phyloP scores from a whole-genome alignment of 495 filamentous ascomycete species.

The Xylaria acuta region DNA sequence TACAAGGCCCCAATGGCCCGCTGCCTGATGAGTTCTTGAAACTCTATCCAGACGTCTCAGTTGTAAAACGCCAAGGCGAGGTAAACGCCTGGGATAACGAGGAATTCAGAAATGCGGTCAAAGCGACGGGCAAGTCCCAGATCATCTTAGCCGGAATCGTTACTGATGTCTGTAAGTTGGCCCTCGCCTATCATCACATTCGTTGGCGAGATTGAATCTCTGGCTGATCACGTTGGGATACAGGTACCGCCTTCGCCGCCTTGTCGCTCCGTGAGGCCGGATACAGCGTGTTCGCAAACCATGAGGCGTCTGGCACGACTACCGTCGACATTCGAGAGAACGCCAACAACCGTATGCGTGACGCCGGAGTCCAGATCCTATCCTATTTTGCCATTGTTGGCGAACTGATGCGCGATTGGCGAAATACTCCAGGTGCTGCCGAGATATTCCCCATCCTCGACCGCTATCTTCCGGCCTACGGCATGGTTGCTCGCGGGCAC shows the following conservation, averaged over 20 bases:
- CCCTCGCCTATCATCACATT: slow-evolving; percentile 14
- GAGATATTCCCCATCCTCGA: slow-evolving; percentile 72
- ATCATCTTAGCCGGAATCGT: slow-evolving; percentile 76
- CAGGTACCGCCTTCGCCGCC: slow-evolving; percentile 72
- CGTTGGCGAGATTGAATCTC: not conserved
- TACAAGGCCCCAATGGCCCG: slow-evolving; percentile 68
- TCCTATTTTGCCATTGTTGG: slow-evolving; percentile 70
- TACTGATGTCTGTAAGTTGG: slow-evolving; percentile 72
- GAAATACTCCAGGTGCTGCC: slow-evolving; percentile 66
- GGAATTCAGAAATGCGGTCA: slow-evolving; percentile 71
- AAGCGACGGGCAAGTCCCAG: slow-evolving; percentile 69
- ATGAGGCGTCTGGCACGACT: slow-evolving; percentile 67
- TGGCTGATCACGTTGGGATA: not conserved
- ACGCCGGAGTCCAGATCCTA: slow-evolving; percentile 69
- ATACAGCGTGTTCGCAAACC: slow-evolving; percentile 79
- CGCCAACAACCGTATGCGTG: slow-evolving; percentile 69
- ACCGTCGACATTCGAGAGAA: slow-evolving; percentile 51
- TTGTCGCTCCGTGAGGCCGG: slow-evolving; percentile 73
- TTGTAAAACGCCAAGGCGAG: slow-evolving; percentile 74
- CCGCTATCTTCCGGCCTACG: slow-evolving; percentile 56
- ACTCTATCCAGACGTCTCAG: slow-evolving; percentile 70
- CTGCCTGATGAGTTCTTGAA: slow-evolving; percentile 72
- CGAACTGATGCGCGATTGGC: slow-evolving; percentile 83
- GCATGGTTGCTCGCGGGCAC: slow-evolving; percentile 54
- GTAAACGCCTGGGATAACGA: slow-evolving; percentile 83